Conservation (phyloP, 129 eudicot species). For the Apium graveolens region DNA sequence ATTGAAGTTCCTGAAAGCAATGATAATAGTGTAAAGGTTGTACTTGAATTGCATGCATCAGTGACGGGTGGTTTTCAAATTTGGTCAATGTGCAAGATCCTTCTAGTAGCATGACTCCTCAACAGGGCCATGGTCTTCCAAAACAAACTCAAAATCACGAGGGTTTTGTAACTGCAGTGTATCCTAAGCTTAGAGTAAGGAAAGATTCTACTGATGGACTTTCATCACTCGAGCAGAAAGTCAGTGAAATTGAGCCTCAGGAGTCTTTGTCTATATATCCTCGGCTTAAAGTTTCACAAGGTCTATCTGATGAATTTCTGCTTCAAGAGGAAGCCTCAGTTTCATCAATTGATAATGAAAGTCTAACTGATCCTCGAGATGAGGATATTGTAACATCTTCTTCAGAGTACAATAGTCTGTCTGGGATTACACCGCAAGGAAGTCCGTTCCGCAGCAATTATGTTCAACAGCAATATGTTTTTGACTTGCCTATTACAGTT, state of each 20-base stretch:
- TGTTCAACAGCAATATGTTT: neutral
- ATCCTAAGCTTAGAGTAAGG: slow-evolving; percentile 22
- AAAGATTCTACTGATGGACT: slow-evolving; percentile 30
- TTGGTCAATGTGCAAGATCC: slow-evolving; percentile 11
- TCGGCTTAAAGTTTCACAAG: neutral
- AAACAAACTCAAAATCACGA: neutral
- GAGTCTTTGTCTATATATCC: neutral
- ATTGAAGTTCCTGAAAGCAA: slow-evolving; percentile 21
- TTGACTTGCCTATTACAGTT: neutral
- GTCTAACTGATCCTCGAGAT: slow-evolving; percentile 17
- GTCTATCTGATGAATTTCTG: neutral
- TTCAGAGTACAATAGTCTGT: slow-evolving; percentile 13
- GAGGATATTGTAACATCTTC: slow-evolving; percentile 21
- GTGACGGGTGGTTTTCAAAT: slow-evolving; percentile 8
- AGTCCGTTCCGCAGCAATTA: neutral
- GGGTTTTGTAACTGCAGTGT: neutral
- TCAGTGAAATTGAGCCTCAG: neutral
- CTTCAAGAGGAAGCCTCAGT: neutral
- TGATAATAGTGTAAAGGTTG: slow-evolving; percentile 19
- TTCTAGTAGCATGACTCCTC: slow-evolving; percentile 2
- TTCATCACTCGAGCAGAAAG: slow-evolving; percentile 22
- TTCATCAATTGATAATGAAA: slow-evolving; percentile 18
- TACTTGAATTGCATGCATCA: neutral
- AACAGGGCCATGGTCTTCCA: slow-evolving; percentile 17
- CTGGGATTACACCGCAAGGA: neutral